Percentiles rank a stretch among this genome's conserved stretches.
Conservation (phyloP, 1,284 basidiomycete genomes). For the Puccinia novopanici region DNA sequence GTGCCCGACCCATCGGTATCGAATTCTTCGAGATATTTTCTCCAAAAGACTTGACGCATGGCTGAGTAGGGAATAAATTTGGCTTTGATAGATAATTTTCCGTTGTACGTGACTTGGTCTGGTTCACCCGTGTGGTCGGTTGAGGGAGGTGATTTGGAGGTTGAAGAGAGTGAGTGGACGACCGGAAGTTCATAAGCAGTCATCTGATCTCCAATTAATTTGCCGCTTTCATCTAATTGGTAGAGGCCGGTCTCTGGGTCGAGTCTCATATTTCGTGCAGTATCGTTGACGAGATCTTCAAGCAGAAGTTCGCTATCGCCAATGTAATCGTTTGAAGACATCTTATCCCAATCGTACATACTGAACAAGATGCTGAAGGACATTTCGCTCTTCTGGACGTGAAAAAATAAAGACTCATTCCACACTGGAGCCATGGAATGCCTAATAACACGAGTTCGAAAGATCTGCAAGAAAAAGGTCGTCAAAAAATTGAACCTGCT, state of each 20-base stretch:
- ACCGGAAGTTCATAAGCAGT: constrained; percentile 52
- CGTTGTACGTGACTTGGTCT: constrained; percentile 11
- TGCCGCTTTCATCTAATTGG: constrained; percentile 64
- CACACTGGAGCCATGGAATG: constrained; percentile 77
- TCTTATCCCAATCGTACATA: constrained; percentile 92
- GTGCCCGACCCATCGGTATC: constrained; percentile 81
- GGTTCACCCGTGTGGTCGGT: background rate
- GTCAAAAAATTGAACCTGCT: no score
- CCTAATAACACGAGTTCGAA: constrained; percentile 56
- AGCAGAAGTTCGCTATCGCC: constrained; percentile 66
- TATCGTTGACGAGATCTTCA: constrained; percentile 70
- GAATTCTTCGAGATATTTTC: constrained; percentile 84
- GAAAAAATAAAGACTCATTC: constrained; percentile 95
- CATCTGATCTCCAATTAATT: constrained; percentile 64
- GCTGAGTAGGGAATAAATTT: constrained; percentile 93
- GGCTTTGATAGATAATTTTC: constrained; percentile 65
- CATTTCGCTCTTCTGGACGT: constrained; percentile 83
- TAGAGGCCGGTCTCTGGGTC: constrained; percentile 75
- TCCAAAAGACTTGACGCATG: constrained; percentile 71
- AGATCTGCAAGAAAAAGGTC: constrained; percentile 22
- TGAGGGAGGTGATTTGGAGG: background rate
- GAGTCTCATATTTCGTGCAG: constrained; percentile 66
- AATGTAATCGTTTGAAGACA: constrained; percentile 59
- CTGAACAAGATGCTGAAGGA: constrained; percentile 68
- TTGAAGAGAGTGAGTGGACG: background rate